Percentiles rank a stretch among this genome's conserved stretches.
phyloP scores from a whole-genome alignment of 306 rosid species.

The Malus sylvestris region DNA sequence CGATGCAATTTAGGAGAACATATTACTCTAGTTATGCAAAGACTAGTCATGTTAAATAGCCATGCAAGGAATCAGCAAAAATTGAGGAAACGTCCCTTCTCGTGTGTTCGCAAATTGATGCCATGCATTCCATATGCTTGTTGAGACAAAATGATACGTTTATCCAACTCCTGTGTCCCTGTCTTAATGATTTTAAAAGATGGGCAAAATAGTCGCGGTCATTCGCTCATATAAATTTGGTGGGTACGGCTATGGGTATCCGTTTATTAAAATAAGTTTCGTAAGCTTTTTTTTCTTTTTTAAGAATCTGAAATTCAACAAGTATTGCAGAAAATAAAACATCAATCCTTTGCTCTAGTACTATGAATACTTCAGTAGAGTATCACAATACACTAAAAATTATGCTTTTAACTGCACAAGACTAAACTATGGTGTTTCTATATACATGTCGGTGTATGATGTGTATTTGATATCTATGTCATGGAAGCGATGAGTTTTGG shows the following conservation, averaged over 20 bases:
- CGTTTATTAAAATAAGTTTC: no score
- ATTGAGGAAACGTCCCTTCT: not conserved
- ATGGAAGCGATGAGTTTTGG: conserved; percentile 25
- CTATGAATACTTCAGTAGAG: not conserved
- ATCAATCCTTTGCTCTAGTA: not conserved
- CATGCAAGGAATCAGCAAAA: not conserved
- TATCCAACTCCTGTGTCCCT: not conserved
- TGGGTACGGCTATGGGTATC: no score
- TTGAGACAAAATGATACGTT: not conserved
- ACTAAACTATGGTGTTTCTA: conserved; percentile 8
- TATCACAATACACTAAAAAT: not conserved
- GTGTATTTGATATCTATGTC: not conserved
- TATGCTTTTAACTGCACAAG: conserved; percentile 11
- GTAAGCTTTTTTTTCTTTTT: not conserved
- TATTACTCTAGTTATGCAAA: no score
- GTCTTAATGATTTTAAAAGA: not conserved
- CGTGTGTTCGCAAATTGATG: not conserved
- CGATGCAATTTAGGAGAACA: no score
- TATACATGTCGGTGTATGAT: conserved; percentile 22
- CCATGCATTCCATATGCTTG: not conserved
- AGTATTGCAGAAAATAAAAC: not conserved
- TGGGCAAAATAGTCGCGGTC: no score
- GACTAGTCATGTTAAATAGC: not conserved
- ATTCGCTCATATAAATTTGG: no score
- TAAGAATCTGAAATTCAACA: not conserved